Percentiles rank a stretch among this genome's conserved stretches.
These are phyloP conservation scores for Beauveria caledonica DNA, from an alignment of 2,329 filamentous ascomycete genomes.

Conservation along the genomic window DNA sequence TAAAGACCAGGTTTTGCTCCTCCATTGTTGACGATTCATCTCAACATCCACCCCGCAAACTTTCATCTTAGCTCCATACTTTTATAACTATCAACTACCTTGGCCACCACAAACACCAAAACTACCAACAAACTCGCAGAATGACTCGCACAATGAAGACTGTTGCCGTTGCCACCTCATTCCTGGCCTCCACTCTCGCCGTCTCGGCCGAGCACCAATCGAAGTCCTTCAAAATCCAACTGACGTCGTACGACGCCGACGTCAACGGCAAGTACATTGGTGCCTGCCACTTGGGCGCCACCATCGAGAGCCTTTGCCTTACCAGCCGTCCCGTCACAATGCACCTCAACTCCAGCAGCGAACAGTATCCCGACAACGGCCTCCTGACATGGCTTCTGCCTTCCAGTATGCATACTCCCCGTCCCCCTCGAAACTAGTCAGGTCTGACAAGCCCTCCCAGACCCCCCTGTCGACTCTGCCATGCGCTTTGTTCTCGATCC, in stretches of 20 bases:
- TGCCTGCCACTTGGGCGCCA: conserved; percentile 10
- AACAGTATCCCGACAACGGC: neutral
- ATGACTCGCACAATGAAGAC: conserved; percentile 10
- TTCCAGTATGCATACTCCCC: neutral
- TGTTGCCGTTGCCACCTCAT: neutral
- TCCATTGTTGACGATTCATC: neutral
- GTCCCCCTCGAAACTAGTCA: neutral
- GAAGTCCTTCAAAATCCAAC: conserved; percentile 5
- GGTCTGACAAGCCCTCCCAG: neutral
- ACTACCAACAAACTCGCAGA: no score
- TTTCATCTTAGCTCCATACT: neutral
- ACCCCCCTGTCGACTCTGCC: neutral
- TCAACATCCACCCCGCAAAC: neutral
- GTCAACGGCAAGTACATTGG: conserved; percentile 3
- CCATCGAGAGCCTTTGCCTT: conserved; percentile 8
- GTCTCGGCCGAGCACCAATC: conserved; percentile 3
- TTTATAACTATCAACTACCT: neutral
- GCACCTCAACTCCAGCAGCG: conserved; percentile 5
- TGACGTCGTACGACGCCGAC: neutral
- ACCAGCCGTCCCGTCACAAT: neutral
- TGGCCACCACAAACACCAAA: neutral
- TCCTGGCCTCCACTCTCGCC: conserved; percentile 6
- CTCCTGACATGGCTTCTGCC: conserved; percentile 9
- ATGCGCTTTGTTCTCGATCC: neutral
- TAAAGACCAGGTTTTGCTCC: neutral